A percentile compares a stretch with the other conserved stretches of the same genome.
Conservation (phyloP, 1,284 basidiomycete genomes). For the Acaromyces ingoldii region DNA sequence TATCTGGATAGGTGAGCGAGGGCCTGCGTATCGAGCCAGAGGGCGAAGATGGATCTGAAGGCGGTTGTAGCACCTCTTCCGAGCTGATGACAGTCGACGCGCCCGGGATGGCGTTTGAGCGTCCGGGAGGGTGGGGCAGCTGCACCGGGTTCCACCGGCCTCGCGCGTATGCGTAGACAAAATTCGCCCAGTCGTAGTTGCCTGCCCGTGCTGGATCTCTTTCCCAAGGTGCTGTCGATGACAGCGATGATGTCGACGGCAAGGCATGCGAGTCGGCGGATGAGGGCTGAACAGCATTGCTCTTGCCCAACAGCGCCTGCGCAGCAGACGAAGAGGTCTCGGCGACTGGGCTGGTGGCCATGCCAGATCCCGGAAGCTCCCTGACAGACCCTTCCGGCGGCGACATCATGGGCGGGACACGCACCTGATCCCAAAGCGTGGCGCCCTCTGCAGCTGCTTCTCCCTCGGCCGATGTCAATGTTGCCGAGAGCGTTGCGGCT, state of each 20-base stretch:
- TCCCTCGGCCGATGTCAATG: too few relatives aligned
- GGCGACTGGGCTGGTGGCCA: too few relatives aligned
- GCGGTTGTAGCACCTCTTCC: neutral
- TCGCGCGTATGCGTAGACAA: slow-evolving; percentile 40
- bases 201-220: neutral
- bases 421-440: too few relatives aligned
- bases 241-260: neutral
- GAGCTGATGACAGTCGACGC: slow-evolving; percentile 4
- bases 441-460: too few relatives aligned
- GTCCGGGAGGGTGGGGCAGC: slow-evolving; percentile 36
- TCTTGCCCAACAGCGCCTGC: too few relatives aligned
- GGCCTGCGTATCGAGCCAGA: slow-evolving; percentile 5
- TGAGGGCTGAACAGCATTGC: too few relatives aligned
- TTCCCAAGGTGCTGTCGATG: slow-evolving; percentile 3
- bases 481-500: too few relatives aligned
- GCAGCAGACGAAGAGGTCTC: too few relatives aligned
- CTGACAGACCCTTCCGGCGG: too few relatives aligned
- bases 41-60: slow-evolving; percentile 9
- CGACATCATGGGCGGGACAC: too few relatives aligned
- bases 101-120: neutral
- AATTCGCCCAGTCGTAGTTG: slow-evolving; percentile 45
- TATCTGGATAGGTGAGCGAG: neutral
- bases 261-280: too few relatives aligned
- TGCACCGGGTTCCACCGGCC: slow-evolving; percentile 39
- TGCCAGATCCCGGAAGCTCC: too few relatives aligned